Conservation (phyloP, 2,329 filamentous ascomycete species). For the Truncatella angustata region DNA sequence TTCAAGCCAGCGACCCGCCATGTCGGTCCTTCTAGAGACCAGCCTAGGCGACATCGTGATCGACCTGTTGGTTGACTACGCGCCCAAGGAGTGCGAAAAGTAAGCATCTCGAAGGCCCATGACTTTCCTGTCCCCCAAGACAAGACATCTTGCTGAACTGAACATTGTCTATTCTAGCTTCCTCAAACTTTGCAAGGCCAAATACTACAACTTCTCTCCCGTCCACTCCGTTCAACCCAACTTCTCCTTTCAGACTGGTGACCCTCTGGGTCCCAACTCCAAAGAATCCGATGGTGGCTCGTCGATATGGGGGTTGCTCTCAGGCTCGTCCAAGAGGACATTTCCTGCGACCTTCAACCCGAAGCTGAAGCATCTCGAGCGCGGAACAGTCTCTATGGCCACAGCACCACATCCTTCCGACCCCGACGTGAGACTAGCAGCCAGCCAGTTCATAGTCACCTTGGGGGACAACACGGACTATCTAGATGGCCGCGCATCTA, state of each 20-base stretch:
- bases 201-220: slow-evolving; percentile 98
- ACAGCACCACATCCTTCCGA: slow-evolving; percentile 75
- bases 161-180: slow-evolving; percentile 62
- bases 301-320: slow-evolving; percentile 85
- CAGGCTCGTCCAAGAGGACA: slow-evolving; percentile 67
- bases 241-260: slow-evolving; percentile 95
- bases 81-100: slow-evolving; percentile 94
- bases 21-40: slow-evolving; percentile 94
- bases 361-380: slow-evolving; percentile 84
- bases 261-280: slow-evolving; percentile 84
- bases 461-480: slow-evolving; percentile 87
- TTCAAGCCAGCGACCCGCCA: too few relatives aligned
- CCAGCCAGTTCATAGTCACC: slow-evolving; percentile 91
- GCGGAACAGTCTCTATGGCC: slow-evolving; percentile 97
- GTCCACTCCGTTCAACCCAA: slow-evolving; percentile 89
- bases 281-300: slow-evolving; percentile 86
- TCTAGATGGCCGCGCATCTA: slow-evolving; percentile 87
- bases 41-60: slow-evolving; percentile 92
- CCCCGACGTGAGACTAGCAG: slow-evolving; percentile 78
- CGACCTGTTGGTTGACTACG: slow-evolving; percentile 84
- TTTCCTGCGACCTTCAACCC: slow-evolving; percentile 83
- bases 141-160: slow-evolving; percentile 44
- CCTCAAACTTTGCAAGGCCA: slow-evolving; percentile 96
- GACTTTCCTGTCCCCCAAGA: too few relatives aligned
- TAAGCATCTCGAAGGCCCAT: too few relatives aligned